These are phyloP conservation scores for Piloderma croceum DNA, from an alignment of 768 basidiomycete genomes.

Conservation along the genomic window DNA sequence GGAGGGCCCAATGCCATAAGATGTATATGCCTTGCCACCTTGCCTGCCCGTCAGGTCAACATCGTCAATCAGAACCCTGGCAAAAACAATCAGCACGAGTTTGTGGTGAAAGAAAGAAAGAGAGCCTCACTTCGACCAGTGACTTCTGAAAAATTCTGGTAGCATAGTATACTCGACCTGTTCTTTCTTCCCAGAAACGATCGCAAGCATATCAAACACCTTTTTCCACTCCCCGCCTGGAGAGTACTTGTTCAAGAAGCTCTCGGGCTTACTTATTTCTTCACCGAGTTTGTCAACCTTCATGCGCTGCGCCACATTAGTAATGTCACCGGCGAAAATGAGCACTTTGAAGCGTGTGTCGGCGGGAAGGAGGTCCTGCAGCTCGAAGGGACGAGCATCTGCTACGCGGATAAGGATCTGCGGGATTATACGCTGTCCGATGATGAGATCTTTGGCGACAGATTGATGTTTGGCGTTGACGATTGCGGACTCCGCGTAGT, in stretches of 20 bases:
- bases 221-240: conserved; percentile 24
- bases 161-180: conserved; percentile 40
- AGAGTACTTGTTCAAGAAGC: conserved; percentile 28
- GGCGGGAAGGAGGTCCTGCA: conserved; percentile 49
- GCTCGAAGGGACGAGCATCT: conserved; percentile 43
- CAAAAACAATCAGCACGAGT: background rate
- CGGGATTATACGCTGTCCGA: conserved; percentile 51
- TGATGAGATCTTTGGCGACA: conserved; percentile 33
- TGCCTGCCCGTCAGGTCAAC: conserved; percentile 34
- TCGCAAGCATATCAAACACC: conserved; percentile 40
- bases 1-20: conserved; percentile 43
- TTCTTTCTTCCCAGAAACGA: conserved; percentile 33
- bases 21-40: conserved; percentile 51
- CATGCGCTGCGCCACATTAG: conserved; percentile 22
- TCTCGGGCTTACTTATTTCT: conserved; percentile 21
- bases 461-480: conserved; percentile 33
- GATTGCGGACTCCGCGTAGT: conserved; percentile 45
- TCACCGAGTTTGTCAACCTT: conserved; percentile 29
- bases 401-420: conserved; percentile 45
- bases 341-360: conserved; percentile 53
- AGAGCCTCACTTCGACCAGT: conserved; percentile 53
- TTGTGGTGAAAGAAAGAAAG: background rate
- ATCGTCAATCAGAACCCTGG: conserved; percentile 59
- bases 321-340: conserved; percentile 45
- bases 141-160: conserved; percentile 41